phyloP scores from a whole-genome alignment of 352 stramenopile species.

The Phytophthora brassicae region DNA sequence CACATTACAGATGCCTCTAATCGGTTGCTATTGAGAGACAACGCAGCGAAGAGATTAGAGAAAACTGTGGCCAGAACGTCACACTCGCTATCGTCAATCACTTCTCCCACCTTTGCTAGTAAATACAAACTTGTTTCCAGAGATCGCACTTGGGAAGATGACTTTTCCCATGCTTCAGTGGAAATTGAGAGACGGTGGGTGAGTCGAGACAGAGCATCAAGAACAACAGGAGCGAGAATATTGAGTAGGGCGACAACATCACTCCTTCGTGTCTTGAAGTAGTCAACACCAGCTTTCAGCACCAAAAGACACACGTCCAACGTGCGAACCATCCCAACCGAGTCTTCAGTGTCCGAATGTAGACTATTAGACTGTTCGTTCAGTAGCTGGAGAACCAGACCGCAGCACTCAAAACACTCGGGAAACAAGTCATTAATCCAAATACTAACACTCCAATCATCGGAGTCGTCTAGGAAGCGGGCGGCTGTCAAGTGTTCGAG shows the following conservation, averaged over 20 bases:
- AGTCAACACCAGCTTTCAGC: slow-evolving; percentile 18
- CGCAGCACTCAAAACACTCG: slow-evolving; percentile 21
- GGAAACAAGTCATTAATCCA: slow-evolving; percentile 15
- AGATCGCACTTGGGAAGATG: neutral
- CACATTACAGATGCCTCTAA: neutral
- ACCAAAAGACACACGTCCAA: slow-evolving; percentile 23
- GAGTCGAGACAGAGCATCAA: slow-evolving; percentile 7
- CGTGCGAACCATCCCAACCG: slow-evolving; percentile 14
- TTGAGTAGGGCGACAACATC: slow-evolving; percentile 4
- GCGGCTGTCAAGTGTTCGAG: slow-evolving; percentile 5
- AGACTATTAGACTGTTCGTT: neutral
- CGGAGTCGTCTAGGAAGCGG: slow-evolving; percentile 10
- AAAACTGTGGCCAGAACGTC: slow-evolving; percentile 11
- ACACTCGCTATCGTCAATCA: slow-evolving; percentile 5
- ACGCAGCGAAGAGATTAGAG: slow-evolving; percentile 3
- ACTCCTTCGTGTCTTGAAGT: slow-evolving; percentile 11
- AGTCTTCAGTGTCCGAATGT: neutral
- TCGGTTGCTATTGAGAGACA: neutral
- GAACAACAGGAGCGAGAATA: slow-evolving; percentile 8
- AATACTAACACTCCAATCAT: neutral
- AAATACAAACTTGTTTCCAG: slow-evolving; percentile 18
- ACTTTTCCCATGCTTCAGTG: neutral
- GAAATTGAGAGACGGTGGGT: neutral
- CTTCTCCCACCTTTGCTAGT: slow-evolving; percentile 6
- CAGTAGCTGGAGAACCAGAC: slow-evolving; percentile 14